Evolutionary conservation across 768 basidiomycete species (phyloP), one percentile per base, ranked within the genome.

Genomic region (Xerocomellus amylosporus): DNA sequence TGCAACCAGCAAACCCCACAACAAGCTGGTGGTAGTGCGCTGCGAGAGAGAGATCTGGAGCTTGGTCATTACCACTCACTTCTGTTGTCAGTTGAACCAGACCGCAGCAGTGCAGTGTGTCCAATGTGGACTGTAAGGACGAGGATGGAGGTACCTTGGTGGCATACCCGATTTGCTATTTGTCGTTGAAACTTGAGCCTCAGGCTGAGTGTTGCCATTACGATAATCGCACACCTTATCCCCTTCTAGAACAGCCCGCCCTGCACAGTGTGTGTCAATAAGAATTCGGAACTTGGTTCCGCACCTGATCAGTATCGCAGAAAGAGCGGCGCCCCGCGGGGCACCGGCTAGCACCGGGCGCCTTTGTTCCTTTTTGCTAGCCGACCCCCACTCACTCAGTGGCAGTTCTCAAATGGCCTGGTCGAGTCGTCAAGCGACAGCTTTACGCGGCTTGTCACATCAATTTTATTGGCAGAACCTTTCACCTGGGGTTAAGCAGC

Each of bases 141-240:
- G 3, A 30, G 6, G 10, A 30, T 30, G 30, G 2, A 30, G 34
- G 46, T 24, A 15, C 20, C 19, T 28, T 41, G 33, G 28, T 14
- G 8, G 31, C 38, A 37, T 58, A 20, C 51, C 49, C 26, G 8
- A 51, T 55, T 45, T 24, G 40, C 39, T 0, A 43, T 28, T 26
- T 17, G 26, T n/a, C 17, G 14, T 43, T 53, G 53, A 64, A 63
- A 61, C 59, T n/a, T n/a, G n/a, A n/a, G n/a, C n/a, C n/a, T n/a
- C n/a, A n/a, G n/a, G n/a, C 20, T 33, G 37, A n/a, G 36, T 17
- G 44, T 55, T 40, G 36, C 41, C 22, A 42, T 60, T 65, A 59
- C 64, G 41, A 45, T 50, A 31, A 37, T 46, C 38, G 22, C 34
- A 20, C 19, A 22, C 34, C 31, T 5, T 55, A 49, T 49, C 53